Base-by-base conservation (phyloP, 306 rosid species). In the Inga laurina region DNA sequence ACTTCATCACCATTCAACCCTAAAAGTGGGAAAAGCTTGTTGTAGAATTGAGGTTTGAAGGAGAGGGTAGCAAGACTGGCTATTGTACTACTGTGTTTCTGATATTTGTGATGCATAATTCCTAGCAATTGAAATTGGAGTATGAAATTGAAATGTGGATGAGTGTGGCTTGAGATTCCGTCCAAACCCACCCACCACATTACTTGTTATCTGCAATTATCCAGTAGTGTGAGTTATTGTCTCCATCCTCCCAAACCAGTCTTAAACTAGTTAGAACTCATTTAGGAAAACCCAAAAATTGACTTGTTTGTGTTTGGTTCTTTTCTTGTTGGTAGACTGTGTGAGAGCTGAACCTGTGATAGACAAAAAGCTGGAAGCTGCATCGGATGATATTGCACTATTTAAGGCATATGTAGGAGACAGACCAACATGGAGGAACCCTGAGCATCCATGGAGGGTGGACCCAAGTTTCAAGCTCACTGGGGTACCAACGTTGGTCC, bases 291-390 rank as follows among this genome's bases (percentile, higher is more conserved):
- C 27, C 76, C 35, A 5, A 7, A 48, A 41, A 32, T 22, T 74
- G 83, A 54, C 81, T 72, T 22, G 39, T 87, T 78, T 66, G n/a
- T 5, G 14, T 65, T 61, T 78, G 75, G 18, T 6, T 64, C 27
- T 4, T 75, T 19, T 15, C 71, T 32, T 4, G 69, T 49, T 88
- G 3, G 9, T 83, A 96, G 98, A 96, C 86, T 96, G 99, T 84
- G 97, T 88, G 79, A 91, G 94, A 87, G 97, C 94, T 43, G 99
- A 93, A 83, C 99, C 99, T 22, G 93, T 88, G 39, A 93, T 91
- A 84, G 88, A 83, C 92, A 91, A 91, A 85, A 93, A 87, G 87
- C 91, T 96, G 15, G 97, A 93, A 86, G 81, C 91, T 30, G 64
- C 88, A 35, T 15, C 90, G 4, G 92, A 87, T 52, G 90, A 91